Conservation (phyloP, 208 protist species). For the Crithidia thermophila region DNA sequence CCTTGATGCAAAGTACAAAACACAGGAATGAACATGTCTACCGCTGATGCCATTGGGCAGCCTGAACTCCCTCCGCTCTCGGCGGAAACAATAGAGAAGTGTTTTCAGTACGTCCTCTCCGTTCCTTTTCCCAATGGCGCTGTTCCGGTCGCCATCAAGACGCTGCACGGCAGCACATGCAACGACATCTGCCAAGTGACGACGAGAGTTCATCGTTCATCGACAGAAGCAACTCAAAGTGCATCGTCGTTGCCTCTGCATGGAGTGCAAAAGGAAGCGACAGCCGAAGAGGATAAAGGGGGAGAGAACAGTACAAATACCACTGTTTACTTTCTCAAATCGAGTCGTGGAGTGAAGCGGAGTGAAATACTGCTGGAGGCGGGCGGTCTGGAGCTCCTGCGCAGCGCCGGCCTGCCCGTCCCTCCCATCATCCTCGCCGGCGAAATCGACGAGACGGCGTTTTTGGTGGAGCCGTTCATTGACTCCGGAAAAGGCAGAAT, state of each 20-base stretch:
- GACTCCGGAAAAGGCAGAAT: neutral
- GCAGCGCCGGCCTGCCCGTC: constrained; percentile 7
- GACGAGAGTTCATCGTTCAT: neutral
- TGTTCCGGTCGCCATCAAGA: neutral
- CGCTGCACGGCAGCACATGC: constrained; percentile 16
- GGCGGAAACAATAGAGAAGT: neutral
- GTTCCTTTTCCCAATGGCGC: constrained; percentile 2
- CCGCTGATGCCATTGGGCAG: neutral
- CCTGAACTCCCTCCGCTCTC: neutral
- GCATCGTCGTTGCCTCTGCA: too few relatives aligned
- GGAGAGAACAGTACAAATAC: too few relatives aligned
- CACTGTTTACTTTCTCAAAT: constrained; percentile 45
- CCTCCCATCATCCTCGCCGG: constrained; percentile 18
- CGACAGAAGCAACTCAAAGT: too few relatives aligned
- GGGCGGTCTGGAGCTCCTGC: constrained; percentile 26
- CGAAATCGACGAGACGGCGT: constrained; percentile 12
- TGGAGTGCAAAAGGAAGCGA: too few relatives aligned
- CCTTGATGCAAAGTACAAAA: too few relatives aligned
- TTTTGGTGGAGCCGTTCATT: constrained; percentile 27
- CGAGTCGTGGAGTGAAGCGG: constrained; percentile 11
- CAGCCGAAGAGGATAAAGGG: too few relatives aligned
- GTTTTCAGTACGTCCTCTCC: constrained; percentile 1
- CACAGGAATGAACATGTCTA: too few relatives aligned
- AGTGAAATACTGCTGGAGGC: constrained; percentile 24
- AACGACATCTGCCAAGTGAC: constrained; percentile 19